Evolutionary conservation across 2,329 filamentous ascomycete genomes (phyloP).

Genomic region (Sclerotinia borealis): DNA sequence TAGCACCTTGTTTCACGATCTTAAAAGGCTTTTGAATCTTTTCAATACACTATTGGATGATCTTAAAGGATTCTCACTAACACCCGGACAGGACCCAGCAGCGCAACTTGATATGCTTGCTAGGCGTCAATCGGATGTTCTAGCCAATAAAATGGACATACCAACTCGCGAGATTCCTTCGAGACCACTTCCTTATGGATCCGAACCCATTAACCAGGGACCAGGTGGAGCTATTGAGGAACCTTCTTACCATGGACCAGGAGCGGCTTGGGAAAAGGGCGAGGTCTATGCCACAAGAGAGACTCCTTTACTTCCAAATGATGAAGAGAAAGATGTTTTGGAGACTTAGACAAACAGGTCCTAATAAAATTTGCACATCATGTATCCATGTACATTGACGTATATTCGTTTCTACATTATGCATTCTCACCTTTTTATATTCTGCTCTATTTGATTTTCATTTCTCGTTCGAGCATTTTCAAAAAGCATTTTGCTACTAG

Average conservation of each 20-base stretch:
- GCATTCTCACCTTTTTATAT: background rate
- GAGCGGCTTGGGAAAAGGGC: slow-evolving; percentile 46
- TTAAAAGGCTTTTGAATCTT: slow-evolving; percentile 3
- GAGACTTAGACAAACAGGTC: slow-evolving; percentile 18
- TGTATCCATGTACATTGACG: background rate
- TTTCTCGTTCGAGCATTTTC: background rate
- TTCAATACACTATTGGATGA: slow-evolving; percentile 7
- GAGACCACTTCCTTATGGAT: slow-evolving; percentile 48
- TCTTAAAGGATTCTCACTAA: slow-evolving; percentile 11
- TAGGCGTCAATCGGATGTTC: slow-evolving; percentile 56
- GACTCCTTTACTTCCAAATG: slow-evolving; percentile 29
- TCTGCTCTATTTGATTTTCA: background rate
- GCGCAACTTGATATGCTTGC: slow-evolving; percentile 65
- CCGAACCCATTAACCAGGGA: slow-evolving; percentile 42
- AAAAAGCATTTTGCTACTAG: background rate
- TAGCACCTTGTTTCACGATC: background rate
- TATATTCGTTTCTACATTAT: background rate
- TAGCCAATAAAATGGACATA: slow-evolving; percentile 48
- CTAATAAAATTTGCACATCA: slow-evolving; percentile 6
- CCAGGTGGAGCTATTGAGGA: slow-evolving; percentile 34
- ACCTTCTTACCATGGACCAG: slow-evolving; percentile 46
- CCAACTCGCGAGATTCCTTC: slow-evolving; percentile 39
- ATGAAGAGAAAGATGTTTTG: slow-evolving; percentile 32
- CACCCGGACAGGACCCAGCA: slow-evolving; percentile 55
- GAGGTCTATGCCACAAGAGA: slow-evolving; percentile 38